Percentiles rank a stretch among this genome's conserved stretches.
phyloP scores from a whole-genome alignment of 495 filamentous ascomycete species.

The Penicillium lagena region DNA sequence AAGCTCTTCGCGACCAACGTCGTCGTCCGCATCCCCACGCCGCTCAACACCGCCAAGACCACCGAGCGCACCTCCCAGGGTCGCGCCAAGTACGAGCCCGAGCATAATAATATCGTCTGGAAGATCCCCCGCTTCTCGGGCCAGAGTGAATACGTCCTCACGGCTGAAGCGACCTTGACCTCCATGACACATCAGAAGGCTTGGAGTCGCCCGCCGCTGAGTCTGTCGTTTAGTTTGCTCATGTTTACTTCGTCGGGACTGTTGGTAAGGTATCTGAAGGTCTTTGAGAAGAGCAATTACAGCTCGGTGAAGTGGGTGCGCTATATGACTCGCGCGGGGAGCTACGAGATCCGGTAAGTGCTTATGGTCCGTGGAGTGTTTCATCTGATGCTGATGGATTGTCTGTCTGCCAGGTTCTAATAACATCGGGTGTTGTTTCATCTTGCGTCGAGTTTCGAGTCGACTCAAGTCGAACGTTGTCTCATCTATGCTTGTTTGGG shows the following conservation, averaged over 20 bases:
- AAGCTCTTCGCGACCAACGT: constrained; percentile 99
- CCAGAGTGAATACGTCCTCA: constrained; percentile 89
- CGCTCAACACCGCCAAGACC: constrained; percentile 91
- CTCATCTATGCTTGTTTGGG: too few species aligned
- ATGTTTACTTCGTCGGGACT: constrained; percentile 97
- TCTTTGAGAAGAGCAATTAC: constrained; percentile 99
- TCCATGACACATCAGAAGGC: constrained; percentile 98
- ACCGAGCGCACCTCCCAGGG: constrained; percentile 92
- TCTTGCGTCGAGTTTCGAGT: not conserved
- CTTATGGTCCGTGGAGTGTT: not conserved
- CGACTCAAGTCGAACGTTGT: too few species aligned
- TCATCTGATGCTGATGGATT: not conserved
- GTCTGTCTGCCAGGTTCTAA: not conserved
- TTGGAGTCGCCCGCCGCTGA: constrained; percentile 91
- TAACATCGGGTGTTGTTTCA: not conserved
- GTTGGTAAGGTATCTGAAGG: constrained; percentile 92
- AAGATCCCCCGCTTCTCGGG: constrained; percentile 97
- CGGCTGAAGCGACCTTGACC: constrained; percentile 86
- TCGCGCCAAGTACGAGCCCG: constrained; percentile 97
- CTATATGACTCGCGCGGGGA: constrained; percentile 92
- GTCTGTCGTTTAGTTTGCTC: constrained; percentile 81
- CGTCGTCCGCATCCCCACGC: constrained; percentile 90
- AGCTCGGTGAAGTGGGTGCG: constrained; percentile 98
- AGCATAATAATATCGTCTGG: constrained; percentile 98
- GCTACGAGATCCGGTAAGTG: constrained; percentile 50